Base-by-base conservation (phyloP, 2,329 filamentous ascomycete genomes). In the Metarhizium album region DNA sequence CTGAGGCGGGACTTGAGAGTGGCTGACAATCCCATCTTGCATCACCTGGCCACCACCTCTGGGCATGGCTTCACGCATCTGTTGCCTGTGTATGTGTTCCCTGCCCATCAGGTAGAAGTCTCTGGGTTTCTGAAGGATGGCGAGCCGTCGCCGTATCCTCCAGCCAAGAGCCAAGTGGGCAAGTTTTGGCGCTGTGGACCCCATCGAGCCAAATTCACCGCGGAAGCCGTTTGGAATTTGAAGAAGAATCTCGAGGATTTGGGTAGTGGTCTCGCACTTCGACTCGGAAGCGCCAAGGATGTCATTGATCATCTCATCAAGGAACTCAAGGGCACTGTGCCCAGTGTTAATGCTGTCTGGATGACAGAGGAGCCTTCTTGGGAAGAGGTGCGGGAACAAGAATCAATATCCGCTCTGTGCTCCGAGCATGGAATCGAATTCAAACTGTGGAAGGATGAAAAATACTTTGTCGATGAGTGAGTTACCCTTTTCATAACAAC, bases 391-490 rank as follows among this genome's bases (percentile, higher is more conserved):
- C 64, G 68, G 4, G 85, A 90, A 49, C 82, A 89, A 58, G 65
- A 70, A 22, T 69, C 69, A 1, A 70, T 87, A 2, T 70, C 73
- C 27, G 62, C 68, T 0, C 61, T 79, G 0, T 82, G 84, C 50
- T 66, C 74, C 22, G 63, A 73, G 13, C 66, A 74, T 3, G 72
- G 70, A 1, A 70, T 82, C 3, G 73, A 80, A 1, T 87, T 88
- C 62, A 78, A 78, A 61, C 52, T 82, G 1, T 90, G 82, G 79
- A 65, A 67, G 0, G 86, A 91, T 58, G 86, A 90, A 64, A 91
- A 90, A 62, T 90, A 87, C 58, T 83, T 83, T 53, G 74, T 90
- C 47, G 83, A 90, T 59, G 85, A 90, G 87, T 90, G 70, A 67
- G 84, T 77, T 37, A 14, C 14, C 9, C 20, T 14, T 22, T 6